These are phyloP conservation scores for Botrytis fabae DNA, from an alignment of 2,329 filamentous ascomycete genomes.

Conservation along the genomic window DNA sequence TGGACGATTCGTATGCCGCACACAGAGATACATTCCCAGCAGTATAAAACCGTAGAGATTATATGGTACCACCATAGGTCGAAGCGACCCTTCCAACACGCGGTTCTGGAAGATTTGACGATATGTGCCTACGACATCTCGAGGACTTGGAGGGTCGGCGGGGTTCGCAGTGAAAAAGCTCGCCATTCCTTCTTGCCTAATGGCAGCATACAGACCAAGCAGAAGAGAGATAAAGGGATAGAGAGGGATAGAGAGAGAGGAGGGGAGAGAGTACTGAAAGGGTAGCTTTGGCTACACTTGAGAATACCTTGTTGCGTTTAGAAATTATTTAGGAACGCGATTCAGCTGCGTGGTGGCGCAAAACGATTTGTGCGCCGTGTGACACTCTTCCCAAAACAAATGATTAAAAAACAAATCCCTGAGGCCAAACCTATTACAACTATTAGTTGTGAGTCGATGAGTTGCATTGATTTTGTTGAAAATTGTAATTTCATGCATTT, in stretches of 20 bases:
- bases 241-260: neutral
- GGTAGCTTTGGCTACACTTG: neutral
- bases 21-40: constrained; percentile 54
- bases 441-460: neutral
- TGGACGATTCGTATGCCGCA: constrained; percentile 53
- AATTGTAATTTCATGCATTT: neutral
- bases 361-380: constrained; percentile 1
- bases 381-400: neutral
- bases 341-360: neutral
- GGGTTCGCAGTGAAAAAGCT: neutral
- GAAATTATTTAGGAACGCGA: neutral
- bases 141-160: constrained; percentile 27
- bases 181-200: neutral
- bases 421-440: neutral
- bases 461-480: neutral
- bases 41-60: constrained; percentile 50
- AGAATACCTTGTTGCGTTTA: neutral
- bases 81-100: constrained; percentile 44
- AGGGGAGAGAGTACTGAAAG: neutral
- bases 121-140: constrained; percentile 40
- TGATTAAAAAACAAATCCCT: neutral
- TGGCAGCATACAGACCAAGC: neutral
- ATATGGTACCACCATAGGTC: constrained; percentile 55
- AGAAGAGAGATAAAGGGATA: neutral
- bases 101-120: constrained; percentile 43